Evolutionary conservation across 2,329 filamentous ascomycete species (phyloP).

Genomic region (Pyricularia grisea): DNA sequence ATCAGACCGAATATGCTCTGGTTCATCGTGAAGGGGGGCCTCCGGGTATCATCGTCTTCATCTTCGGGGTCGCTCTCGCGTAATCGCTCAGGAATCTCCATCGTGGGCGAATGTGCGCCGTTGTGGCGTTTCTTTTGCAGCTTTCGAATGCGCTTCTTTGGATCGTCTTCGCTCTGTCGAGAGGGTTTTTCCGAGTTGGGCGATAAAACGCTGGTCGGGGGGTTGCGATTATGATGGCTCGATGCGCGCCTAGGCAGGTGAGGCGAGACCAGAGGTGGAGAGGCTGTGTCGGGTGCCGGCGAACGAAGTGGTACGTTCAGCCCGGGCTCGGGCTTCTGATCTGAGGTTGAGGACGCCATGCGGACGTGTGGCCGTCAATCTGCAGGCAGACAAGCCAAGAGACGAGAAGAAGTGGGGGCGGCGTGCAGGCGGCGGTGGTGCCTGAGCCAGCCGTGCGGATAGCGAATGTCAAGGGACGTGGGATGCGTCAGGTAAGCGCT

Average conservation of each 20-base stretch:
- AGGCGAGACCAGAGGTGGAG: neutral
- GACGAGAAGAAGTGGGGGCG: neutral
- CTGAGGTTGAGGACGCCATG: neutral
- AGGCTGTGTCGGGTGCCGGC: neutral
- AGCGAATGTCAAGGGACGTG: neutral
- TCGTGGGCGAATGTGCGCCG: slow-evolving; percentile 26
- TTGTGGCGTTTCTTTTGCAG: slow-evolving; percentile 34
- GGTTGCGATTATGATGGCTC: neutral
- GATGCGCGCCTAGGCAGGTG: neutral
- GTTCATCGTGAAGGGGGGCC: slow-evolving; percentile 63
- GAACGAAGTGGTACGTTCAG: neutral
- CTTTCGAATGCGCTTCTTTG: slow-evolving; percentile 30
- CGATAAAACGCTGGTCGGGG: neutral
- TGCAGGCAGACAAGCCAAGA: neutral
- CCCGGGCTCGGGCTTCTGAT: neutral
- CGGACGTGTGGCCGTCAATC: neutral
- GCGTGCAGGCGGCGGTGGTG: neutral
- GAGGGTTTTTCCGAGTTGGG: neutral
- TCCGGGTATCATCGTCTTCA: slow-evolving; percentile 36
- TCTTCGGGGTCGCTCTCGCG: slow-evolving; percentile 38
- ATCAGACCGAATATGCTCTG: slow-evolving; percentile 93
- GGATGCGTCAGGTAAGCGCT: neutral
- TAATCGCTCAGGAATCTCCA: slow-evolving; percentile 45
- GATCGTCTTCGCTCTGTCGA: slow-evolving; percentile 19
- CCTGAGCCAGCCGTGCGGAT: neutral